A percentile compares a stretch with the other conserved stretches of the same genome.
phyloP scores from a whole-genome alignment of 768 basidiomycete genomes.

The Infundibulicybe gibba region DNA sequence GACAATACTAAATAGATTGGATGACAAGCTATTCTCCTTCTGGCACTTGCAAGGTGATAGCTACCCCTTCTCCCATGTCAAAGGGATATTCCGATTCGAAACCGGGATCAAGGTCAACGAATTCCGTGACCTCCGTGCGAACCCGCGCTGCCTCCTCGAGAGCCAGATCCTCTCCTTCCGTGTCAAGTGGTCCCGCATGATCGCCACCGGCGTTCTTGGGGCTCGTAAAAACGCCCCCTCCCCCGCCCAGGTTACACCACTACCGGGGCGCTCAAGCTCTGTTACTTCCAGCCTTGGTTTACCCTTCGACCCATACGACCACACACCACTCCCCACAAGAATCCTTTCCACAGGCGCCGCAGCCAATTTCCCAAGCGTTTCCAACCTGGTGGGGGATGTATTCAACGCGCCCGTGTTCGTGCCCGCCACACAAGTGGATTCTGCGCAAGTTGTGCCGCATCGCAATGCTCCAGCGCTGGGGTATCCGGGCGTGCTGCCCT shows the following conservation, averaged over 20 bases:
- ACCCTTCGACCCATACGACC: slow-evolving; percentile 78
- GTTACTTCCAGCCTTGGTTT: slow-evolving; percentile 52
- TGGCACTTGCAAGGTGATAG: slow-evolving; percentile 82
- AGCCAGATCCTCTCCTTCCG: slow-evolving; percentile 80
- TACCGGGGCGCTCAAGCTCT: slow-evolving; percentile 19
- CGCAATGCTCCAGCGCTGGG: slow-evolving; percentile 71
- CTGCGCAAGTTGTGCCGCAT: slow-evolving; percentile 67
- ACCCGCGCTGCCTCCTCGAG: slow-evolving; percentile 83
- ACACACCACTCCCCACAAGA: slow-evolving; percentile 57
- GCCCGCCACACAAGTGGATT: slow-evolving; percentile 72
- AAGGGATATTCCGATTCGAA: slow-evolving; percentile 86
- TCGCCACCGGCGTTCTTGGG: slow-evolving; percentile 65
- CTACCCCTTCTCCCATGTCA: slow-evolving; percentile 72
- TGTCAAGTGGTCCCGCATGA: slow-evolving; percentile 75
- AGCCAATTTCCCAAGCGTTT: slow-evolving; percentile 79
- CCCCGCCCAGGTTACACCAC: slow-evolving; percentile 30
- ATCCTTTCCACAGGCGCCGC: slow-evolving; percentile 76
- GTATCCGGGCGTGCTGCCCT: slow-evolving; percentile 66
- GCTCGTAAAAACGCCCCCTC: slow-evolving; percentile 27
- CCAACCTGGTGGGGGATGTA: slow-evolving; percentile 76
- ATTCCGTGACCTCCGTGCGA: slow-evolving; percentile 85
- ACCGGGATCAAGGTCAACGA: slow-evolving; percentile 86
- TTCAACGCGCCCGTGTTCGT: slow-evolving; percentile 82
- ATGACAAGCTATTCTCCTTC: slow-evolving; percentile 89
- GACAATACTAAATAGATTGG: slow-evolving; percentile 47